Evolutionary conservation across 176 grass and related monocot species (phyloP).

Genomic region (Rhynchospora pubera): DNA sequence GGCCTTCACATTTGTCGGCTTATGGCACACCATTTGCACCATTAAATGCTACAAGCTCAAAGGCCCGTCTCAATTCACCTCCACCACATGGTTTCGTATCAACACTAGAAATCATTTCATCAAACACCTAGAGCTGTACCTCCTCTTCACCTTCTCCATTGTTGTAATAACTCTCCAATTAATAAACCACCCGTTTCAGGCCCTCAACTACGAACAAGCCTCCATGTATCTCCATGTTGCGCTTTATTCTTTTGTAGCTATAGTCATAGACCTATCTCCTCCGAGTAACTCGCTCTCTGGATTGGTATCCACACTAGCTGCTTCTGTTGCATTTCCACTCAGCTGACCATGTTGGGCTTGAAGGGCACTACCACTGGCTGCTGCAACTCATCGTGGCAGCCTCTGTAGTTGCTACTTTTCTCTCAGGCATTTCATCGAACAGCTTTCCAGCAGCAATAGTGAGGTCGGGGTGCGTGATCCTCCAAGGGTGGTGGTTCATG

Average conservation of each 20-base stretch:
- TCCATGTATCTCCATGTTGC: constrained; percentile 87
- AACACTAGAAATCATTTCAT: constrained; percentile 26
- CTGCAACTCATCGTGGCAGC: constrained; percentile 46
- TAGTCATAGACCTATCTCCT: constrained; percentile 34
- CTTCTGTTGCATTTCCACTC: constrained; percentile 74
- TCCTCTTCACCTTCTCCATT: constrained; percentile 61
- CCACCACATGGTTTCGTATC: constrained; percentile 60
- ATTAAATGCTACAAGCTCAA: constrained; percentile 63
- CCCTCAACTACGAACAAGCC: constrained; percentile 68
- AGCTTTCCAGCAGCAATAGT: constrained; percentile 47
- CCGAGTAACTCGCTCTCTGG: constrained; percentile 4
- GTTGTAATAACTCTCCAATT: constrained; percentile 49
- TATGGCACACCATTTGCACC: constrained; percentile 71
- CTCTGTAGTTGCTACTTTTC: constrained; percentile 22
- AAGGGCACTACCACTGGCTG: constrained; percentile 93
- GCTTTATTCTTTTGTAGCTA: constrained; percentile 46
- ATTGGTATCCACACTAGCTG: constrained; percentile 49
- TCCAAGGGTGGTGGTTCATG: constrained; percentile 78
- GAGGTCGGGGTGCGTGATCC: constrained; percentile 47
- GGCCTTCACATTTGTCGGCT: constrained; percentile 60
- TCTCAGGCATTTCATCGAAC: constrained; percentile 26
- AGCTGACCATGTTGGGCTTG: constrained; percentile 53
- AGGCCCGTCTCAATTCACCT: constrained; percentile 49
- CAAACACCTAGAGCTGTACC: constrained; percentile 67
- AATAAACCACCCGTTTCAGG: constrained; percentile 40